Evolutionary conservation across 2,329 filamentous ascomycete species (phyloP).

Genomic region (Dothideomycetes sp.): DNA sequence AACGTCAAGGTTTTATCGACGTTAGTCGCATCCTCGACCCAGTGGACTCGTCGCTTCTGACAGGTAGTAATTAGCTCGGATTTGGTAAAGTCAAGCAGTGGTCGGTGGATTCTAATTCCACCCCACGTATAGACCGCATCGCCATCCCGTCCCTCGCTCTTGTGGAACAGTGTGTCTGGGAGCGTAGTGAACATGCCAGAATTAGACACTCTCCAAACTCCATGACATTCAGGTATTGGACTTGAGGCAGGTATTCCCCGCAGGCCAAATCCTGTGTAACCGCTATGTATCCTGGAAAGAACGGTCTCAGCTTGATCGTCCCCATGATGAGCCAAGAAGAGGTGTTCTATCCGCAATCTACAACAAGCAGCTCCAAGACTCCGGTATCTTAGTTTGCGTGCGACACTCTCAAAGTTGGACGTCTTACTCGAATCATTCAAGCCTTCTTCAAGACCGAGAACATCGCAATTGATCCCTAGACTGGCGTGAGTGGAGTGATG

Average conservation of each 20-base stretch:
- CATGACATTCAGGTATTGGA: conserved; percentile 76
- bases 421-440: conserved; percentile 33
- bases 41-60: conserved; percentile 54
- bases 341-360: conserved; percentile 41
- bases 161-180: conserved; percentile 15
- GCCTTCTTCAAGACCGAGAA: conserved; percentile 29
- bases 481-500: background rate
- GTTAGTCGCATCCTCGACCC: conserved; percentile 85
- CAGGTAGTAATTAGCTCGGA: conserved; percentile 67
- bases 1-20: conserved; percentile 63
- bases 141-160: background rate
- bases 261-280: conserved; percentile 62
- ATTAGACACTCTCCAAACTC: conserved; percentile 57
- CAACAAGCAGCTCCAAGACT: conserved; percentile 55
- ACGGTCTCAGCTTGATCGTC: conserved; percentile 91
- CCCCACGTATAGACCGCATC: conserved; percentile 34
- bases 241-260: conserved; percentile 56
- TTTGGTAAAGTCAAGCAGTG: conserved; percentile 63
- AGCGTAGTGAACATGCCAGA: conserved; percentile 21
- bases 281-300: conserved; percentile 63
- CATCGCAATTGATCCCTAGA: conserved; percentile 14
- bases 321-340: conserved; percentile 77
- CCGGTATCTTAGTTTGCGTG: conserved; percentile 65
- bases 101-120: conserved; percentile 59
- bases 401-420: conserved; percentile 66